A percentile compares a stretch with the other conserved stretches of the same genome.
Evolutionary conservation across 208 protist genomes (phyloP).

Genomic region (Tritrichomonas foetus): DNA sequence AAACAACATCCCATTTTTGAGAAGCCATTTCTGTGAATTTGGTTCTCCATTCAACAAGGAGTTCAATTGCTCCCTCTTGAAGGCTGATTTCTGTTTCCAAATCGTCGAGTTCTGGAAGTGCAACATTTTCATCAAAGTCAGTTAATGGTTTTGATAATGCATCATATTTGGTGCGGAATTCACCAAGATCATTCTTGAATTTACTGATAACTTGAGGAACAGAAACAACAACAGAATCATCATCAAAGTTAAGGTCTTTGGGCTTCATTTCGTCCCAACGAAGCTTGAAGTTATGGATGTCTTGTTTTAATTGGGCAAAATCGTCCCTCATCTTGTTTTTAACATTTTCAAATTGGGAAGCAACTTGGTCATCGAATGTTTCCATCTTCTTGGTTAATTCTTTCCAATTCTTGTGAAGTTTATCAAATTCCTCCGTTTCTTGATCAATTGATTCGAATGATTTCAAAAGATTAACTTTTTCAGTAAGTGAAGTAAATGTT

Average conservation of each 20-base stretch:
- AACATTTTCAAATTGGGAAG: constrained; percentile 36
- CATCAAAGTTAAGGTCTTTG: neutral
- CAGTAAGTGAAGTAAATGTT: neutral
- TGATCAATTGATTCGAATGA: constrained; percentile 12
- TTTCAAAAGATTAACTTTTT: neutral
- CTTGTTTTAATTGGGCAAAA: neutral
- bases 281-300: neutral
- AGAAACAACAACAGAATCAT: constrained; percentile 1
- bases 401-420: neutral
- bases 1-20: neutral
- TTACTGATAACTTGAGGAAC: neutral
- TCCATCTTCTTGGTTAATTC: neutral
- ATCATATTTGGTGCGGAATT: neutral
- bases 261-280: constrained; percentile 31
- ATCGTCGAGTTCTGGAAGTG: neutral
- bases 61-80: neutral
- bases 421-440: constrained; percentile 15
- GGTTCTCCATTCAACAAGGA: neutral
- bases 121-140: constrained; percentile 38
- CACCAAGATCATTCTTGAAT: neutral
- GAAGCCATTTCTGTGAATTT: neutral
- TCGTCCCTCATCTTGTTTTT: constrained; percentile 35
- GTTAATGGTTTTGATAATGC: neutral
- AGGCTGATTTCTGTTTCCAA: neutral
- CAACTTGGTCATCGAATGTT: neutral